A percentile compares a stretch with the other conserved stretches of the same genome.
phyloP scores from a whole-genome alignment of 179 eudicot species.

The Camellia oleifera region DNA sequence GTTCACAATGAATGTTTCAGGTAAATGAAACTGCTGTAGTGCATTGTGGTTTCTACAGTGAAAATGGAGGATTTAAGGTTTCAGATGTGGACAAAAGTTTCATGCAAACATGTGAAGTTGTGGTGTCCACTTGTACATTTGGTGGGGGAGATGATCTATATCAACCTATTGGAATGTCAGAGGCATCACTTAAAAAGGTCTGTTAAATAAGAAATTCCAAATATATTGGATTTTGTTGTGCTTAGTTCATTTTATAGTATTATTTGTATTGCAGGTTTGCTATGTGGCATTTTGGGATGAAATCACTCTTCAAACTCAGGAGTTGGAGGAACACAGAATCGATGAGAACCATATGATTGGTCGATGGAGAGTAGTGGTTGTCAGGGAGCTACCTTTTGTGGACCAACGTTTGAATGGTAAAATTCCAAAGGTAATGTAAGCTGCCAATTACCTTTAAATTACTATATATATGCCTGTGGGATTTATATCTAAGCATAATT shows the following conservation, averaged over 20 bases:
- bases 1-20: slow-evolving; percentile 26
- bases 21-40: slow-evolving; percentile 44
- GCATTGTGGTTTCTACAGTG: slow-evolving; percentile 84
- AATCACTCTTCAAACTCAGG: slow-evolving; percentile 42
- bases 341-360: slow-evolving; percentile 42
- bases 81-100: slow-evolving; percentile 61
- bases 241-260: background rate
- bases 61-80: slow-evolving; percentile 65
- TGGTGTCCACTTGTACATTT: slow-evolving; percentile 86
- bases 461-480: background rate
- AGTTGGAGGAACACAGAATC: slow-evolving; percentile 37
- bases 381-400: slow-evolving; percentile 49
- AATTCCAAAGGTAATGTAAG: slow-evolving; percentile 47
- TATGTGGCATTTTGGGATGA: slow-evolving; percentile 69
- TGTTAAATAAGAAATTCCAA: background rate
- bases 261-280: slow-evolving; percentile 43
- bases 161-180: slow-evolving; percentile 63
- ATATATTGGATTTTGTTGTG: background rate
- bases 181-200: slow-evolving; percentile 43
- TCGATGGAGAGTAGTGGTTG: slow-evolving; percentile 50
- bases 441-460: background rate
- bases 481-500: background rate
- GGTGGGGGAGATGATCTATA: slow-evolving; percentile 90
- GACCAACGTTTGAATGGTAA: slow-evolving; percentile 65
- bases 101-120: slow-evolving; percentile 65